Evolutionary conservation across 345 rosid species (phyloP).

Genomic region (Ceriops tagal): DNA sequence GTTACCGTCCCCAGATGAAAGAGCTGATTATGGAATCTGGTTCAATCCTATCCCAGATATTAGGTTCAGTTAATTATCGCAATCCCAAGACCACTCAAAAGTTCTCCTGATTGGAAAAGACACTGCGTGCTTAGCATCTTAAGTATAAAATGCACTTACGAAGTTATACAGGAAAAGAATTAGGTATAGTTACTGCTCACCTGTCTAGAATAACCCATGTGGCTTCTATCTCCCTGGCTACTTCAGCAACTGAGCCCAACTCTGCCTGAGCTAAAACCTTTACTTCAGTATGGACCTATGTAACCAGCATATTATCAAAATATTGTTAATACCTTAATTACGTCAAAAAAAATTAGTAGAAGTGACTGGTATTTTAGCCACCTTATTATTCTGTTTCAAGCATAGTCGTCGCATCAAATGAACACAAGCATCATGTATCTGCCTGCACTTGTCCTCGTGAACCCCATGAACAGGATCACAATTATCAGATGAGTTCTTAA

Average conservation of each 20-base stretch:
- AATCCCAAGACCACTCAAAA: too few species aligned
- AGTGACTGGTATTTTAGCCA: neutral
- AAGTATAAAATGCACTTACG: neutral
- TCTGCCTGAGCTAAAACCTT: constrained; percentile 27
- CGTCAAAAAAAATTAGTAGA: neutral
- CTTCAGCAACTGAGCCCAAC: constrained; percentile 28
- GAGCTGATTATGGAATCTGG: too few species aligned
- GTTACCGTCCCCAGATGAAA: too few species aligned
- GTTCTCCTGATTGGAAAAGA: too few species aligned
- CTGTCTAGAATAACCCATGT: constrained; percentile 39
- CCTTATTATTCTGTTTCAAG: constrained; percentile 25
- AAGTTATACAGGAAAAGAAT: neutral
- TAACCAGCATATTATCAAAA: neutral
- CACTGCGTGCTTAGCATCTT: neutral
- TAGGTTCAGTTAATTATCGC: too few species aligned
- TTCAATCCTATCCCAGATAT: too few species aligned
- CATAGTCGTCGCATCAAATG: constrained; percentile 30
- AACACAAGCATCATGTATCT: constrained; percentile 22
- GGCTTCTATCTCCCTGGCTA: constrained; percentile 29
- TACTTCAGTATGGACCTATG: constrained; percentile 30
- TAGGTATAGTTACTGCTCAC: neutral
- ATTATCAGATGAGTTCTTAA: neutral
- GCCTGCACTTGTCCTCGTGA: constrained; percentile 7
- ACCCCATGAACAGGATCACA: neutral
- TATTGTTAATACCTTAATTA: neutral